A percentile compares a stretch with the other conserved stretches of the same genome.
phyloP scores from a whole-genome alignment of 768 basidiomycete genomes.

The Boletus speciosus region DNA sequence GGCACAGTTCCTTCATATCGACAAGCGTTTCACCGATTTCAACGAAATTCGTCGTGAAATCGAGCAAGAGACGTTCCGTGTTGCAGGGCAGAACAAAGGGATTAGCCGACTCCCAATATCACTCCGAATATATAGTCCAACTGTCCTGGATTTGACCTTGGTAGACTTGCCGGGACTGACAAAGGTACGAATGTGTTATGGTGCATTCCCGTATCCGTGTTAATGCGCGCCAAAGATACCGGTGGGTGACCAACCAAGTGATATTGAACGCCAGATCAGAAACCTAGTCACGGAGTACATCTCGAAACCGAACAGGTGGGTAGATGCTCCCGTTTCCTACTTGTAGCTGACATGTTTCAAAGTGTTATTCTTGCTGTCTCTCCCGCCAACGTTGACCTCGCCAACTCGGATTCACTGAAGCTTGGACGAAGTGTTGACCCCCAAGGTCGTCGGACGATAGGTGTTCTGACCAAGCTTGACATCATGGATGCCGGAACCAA shows the following conservation, averaged over 20 bases:
- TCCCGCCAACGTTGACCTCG: constrained; percentile 96
- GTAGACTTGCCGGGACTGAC: constrained; percentile 97
- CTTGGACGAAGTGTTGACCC: constrained; percentile 94
- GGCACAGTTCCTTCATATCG: constrained; percentile 95
- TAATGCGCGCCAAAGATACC: constrained; percentile 59
- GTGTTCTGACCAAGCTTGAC: constrained; percentile 95
- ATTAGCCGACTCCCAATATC: constrained; percentile 96
- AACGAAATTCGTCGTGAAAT: constrained; percentile 93
- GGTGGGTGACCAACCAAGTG: constrained; percentile 95
- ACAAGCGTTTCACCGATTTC: constrained; percentile 97
- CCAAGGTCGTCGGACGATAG: constrained; percentile 93
- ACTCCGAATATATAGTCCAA: constrained; percentile 91
- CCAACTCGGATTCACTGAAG: constrained; percentile 97
- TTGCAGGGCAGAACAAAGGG: constrained; percentile 98
- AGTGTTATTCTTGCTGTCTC: constrained; percentile 98
- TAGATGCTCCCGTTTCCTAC: not conserved
- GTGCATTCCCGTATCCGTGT: not conserved
- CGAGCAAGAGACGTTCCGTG: constrained; percentile 94
- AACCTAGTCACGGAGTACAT: constrained; percentile 94
- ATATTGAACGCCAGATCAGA: constrained; percentile 96
- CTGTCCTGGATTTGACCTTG: constrained; percentile 91
- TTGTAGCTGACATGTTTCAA: constrained; percentile 10
- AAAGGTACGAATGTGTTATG: constrained; percentile 57
- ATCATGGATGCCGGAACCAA: constrained; percentile 99
- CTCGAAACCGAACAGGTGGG: constrained; percentile 91